Percentiles rank a stretch among this genome's conserved stretches.
Conservation (phyloP, 306 rosid genomes). For the Citrullus amarus region DNA sequence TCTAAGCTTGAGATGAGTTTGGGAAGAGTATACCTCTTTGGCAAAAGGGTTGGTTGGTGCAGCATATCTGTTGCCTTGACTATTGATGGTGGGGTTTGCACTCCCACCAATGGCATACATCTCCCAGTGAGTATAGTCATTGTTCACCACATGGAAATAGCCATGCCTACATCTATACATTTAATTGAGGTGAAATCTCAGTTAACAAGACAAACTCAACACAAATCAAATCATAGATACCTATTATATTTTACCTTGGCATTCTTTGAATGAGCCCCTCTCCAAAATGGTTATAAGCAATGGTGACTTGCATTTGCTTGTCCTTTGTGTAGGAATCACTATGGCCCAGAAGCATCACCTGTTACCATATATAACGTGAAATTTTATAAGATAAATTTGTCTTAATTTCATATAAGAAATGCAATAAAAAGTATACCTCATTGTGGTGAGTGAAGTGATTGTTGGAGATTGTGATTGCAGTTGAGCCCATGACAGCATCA, state of each 20-base stretch:
- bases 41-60: constrained; percentile 84
- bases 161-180: constrained; percentile 95
- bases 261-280: constrained; percentile 98
- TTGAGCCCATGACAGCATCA: constrained; percentile 97
- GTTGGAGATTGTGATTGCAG: constrained; percentile 93
- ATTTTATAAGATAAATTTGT: neutral
- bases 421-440: constrained; percentile 42
- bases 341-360: constrained; percentile 97
- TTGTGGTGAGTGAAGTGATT: constrained; percentile 98
- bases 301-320: constrained; percentile 98
- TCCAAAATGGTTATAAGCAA: constrained; percentile 98
- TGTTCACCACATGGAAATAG: constrained; percentile 99
- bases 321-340: constrained; percentile 88
- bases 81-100: constrained; percentile 89
- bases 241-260: constrained; percentile 50
- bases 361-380: constrained; percentile 4
- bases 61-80: constrained; percentile 96
- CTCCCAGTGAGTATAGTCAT: constrained; percentile 99
- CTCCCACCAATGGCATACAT: constrained; percentile 99
- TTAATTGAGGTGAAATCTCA: neutral
- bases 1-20: neutral
- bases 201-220: neutral
- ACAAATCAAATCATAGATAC: neutral
- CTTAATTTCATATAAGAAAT: neutral
- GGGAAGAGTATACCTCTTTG: constrained; percentile 54